These are phyloP conservation scores for Aspergillus fumigatus DNA, from an alignment of 2,329 filamentous ascomycete genomes.

Conservation along the genomic window DNA sequence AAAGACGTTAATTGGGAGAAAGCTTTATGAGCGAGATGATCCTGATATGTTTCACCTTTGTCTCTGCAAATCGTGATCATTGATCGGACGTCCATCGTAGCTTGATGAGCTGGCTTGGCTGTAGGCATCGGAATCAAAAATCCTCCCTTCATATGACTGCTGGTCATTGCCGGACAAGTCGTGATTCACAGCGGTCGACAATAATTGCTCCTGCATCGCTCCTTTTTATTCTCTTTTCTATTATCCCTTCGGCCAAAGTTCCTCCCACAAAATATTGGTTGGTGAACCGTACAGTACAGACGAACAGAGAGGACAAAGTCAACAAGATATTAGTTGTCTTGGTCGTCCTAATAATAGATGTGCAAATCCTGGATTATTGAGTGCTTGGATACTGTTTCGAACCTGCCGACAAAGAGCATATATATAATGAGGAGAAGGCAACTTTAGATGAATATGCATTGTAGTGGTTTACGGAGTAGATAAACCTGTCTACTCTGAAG, in stretches of 20 bases:
- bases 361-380: background rate
- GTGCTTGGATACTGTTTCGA: background rate
- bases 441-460: background rate
- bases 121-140: constrained; percentile 7
- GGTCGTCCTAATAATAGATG: background rate
- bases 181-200: background rate
- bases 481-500: background rate
- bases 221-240: background rate
- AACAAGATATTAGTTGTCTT: background rate
- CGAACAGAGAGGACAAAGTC: background rate
- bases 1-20: background rate
- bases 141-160: background rate
- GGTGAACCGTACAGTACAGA: background rate
- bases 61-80: constrained; percentile 7
- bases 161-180: background rate
- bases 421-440: background rate
- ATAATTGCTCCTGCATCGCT: background rate
- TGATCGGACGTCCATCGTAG: constrained; percentile 20
- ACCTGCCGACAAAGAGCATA: background rate
- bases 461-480: background rate
- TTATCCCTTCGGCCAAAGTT: background rate
- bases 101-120: constrained; percentile 23
- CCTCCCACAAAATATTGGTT: background rate
- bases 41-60: constrained; percentile 8
- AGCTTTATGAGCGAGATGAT: background rate